phyloP scores from a whole-genome alignment of 345 rosid genomes.

The Salix koriyanagi region DNA sequence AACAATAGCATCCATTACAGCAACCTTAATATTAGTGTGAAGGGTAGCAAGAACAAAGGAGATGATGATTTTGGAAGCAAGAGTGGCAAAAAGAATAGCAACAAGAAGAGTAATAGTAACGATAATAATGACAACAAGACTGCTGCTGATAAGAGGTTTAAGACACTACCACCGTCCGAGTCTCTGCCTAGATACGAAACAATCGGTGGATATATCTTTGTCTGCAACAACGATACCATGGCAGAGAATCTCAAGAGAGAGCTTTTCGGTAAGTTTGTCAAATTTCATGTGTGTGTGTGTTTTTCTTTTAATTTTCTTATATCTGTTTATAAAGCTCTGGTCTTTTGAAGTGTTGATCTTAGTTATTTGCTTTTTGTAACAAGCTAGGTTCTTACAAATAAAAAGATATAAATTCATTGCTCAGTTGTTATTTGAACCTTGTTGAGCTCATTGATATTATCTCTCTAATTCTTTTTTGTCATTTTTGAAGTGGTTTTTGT shows the following conservation, averaged over 20 bases:
- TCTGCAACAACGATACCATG: conserved; percentile 99
- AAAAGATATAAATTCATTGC: not conserved
- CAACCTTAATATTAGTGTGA: conserved; percentile 38
- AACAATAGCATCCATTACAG: conserved; percentile 16
- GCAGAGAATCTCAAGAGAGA: conserved; percentile 81
- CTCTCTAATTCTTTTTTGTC: too few relatives aligned
- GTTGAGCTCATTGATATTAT: not conserved
- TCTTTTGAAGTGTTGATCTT: not conserved
- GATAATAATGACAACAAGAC: conserved; percentile 20
- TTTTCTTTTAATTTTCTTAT: not conserved
- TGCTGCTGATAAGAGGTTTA: conserved; percentile 75
- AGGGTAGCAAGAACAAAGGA: conserved; percentile 49
- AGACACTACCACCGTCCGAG: conserved; percentile 92
- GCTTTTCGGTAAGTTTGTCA: conserved; percentile 66
- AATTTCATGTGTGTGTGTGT: not conserved
- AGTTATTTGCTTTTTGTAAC: not conserved
- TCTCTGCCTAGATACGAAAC: conserved; percentile 85
- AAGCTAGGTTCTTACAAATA: not conserved
- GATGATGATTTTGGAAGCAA: conserved; percentile 46
- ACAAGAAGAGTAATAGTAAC: conserved; percentile 22
- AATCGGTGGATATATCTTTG: conserved; percentile 93
- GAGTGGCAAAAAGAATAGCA: conserved; percentile 42
- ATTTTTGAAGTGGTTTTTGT: not conserved
- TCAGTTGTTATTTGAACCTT: not conserved
- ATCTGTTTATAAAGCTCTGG: not conserved